These are phyloP conservation scores for Penicillium sp. DNA, from an alignment of 2,329 filamentous ascomycete genomes.

Conservation along the genomic window DNA sequence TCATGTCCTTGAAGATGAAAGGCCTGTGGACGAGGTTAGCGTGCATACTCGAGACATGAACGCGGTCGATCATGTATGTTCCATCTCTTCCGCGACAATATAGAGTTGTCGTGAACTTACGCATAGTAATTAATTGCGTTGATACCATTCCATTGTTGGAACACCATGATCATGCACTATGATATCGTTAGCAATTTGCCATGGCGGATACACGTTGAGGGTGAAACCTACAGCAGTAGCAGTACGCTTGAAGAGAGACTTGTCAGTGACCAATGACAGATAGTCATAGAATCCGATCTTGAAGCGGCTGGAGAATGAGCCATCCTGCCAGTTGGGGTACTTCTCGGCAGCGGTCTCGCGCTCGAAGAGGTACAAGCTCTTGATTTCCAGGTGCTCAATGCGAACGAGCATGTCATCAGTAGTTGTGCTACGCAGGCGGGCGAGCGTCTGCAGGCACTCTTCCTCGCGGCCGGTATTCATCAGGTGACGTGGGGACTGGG, in stretches of 20 bases:
- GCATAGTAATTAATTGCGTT: conserved; percentile 45
- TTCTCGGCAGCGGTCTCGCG: conserved; percentile 62
- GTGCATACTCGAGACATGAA: background rate
- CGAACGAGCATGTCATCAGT: conserved; percentile 66
- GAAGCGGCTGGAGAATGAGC: conserved; percentile 60
- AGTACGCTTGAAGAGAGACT: conserved; percentile 37
- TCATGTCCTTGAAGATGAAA: conserved; percentile 36
- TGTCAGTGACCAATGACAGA: conserved; percentile 32
- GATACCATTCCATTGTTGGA: conserved; percentile 51
- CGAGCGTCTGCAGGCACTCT: conserved; percentile 62
- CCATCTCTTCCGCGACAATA: background rate
- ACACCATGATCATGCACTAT: conserved; percentile 47
- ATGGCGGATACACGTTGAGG: conserved; percentile 20
- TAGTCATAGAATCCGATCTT: conserved; percentile 57
- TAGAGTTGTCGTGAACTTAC: conserved; percentile 14
- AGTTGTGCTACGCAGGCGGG: conserved; percentile 60
- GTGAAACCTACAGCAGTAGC: conserved; percentile 40
- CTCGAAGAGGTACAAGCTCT: conserved; percentile 70
- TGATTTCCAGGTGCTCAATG: conserved; percentile 74
- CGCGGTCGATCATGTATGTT: background rate
- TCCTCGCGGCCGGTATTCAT: conserved; percentile 64
- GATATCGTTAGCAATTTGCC: conserved; percentile 61
- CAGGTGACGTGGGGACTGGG: conserved; percentile 71
- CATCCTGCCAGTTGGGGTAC: conserved; percentile 62
- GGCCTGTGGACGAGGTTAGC: conserved; percentile 16